Evolutionary conservation across 257 asterid species (phyloP), one percentile per base, ranked within the genome.

Genomic region (Nicotiana knightiana): DNA sequence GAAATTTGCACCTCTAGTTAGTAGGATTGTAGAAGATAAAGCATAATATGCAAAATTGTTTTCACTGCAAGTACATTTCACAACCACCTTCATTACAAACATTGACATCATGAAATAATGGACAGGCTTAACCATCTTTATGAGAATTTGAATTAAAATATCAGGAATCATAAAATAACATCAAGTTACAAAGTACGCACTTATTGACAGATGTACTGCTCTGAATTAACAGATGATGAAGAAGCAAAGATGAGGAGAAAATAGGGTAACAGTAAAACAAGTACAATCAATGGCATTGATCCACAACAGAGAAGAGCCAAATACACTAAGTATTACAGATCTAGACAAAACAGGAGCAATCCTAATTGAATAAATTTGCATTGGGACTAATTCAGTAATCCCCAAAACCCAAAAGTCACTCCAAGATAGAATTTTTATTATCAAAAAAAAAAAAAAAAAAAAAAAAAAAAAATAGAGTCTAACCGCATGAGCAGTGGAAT

Each of bases 401-500:
- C 32, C 71, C 76, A 9, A 67, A 18, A 37, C 76, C 75, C 51
- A 67, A 7, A 65, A 65, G 46, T 55, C 81, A 51, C 63, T 28
- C 17, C 16, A 76, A 76, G 64, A 15, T 2, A 6, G 5, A 32
- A 58, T 46, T 67, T 6, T 73, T 33, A 61, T 9, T 3, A 26
- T 9, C 32, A 58, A 18, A 10, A 21, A 39, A 6, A 67, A 8
- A 64, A 32, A 9, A 6, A 67, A 8, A 57, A 32, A 9, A 66
- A 11, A 63, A n/a, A n/a, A n/a, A n/a, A n/a, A n/a, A n/a, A n/a
- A n/a, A n/a, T 7, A 77, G 11, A 43, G 5, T 3, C 97, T 88
- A 67, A 96, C 99, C 97, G 98, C 97, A 89, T 96, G 94, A 9
- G 86, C 90, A 10, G 96, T 87, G 33, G 97, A 96, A 83, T 91